Evolutionary conservation across 2,329 filamentous ascomycete species (phyloP), one percentile per base, ranked within the genome.

Genomic region (Aspergillus sp.): DNA sequence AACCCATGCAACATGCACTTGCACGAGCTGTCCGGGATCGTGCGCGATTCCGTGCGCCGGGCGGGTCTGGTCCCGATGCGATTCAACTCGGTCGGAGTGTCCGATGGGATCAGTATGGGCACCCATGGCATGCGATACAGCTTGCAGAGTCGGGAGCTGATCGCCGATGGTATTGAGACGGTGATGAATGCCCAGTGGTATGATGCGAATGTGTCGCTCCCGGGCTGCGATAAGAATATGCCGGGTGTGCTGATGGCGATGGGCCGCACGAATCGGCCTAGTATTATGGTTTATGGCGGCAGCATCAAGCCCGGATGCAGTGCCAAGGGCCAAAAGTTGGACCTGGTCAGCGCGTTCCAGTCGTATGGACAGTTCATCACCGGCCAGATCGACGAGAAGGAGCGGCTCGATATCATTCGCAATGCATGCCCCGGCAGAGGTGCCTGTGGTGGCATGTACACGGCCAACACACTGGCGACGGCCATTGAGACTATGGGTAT

Each of bases 1-100:
- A 97, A 97, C 76, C 93, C 93, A n/a, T 97, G 93, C 80, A 97
- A 97, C 78, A 97, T 96, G 91, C 93, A 97, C 76, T 78, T 97
- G 23, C 23, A 25, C 23, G 23, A 25, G 5, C 23, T 25, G 5
- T 25, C 23, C 23, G 23, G 5, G 2, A 25, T 25, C 23, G 23
- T 25, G 23, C 23, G 23, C 5, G 23, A 25, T 25, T 25, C 23
- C 23, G 23, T 25, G 23, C 23, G 9, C 5, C 23, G 23, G 23
- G 23, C 23, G 23, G 23, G 23, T 25, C 23, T 25, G 23, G 23
- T 25, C 23, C 23, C 23, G 2, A 25, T 25, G 23, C 23, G 23
- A 25, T 25, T 25, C 23, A 25, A 25, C 5, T 25, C 23, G 5
- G 23, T 25, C 9, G 23, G 23, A 25, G 23, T 25, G 23, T 25